These are phyloP conservation scores for Globisporangium cylindrosporum DNA, from an alignment of 352 stramenopile species.

Conservation along the genomic window DNA sequence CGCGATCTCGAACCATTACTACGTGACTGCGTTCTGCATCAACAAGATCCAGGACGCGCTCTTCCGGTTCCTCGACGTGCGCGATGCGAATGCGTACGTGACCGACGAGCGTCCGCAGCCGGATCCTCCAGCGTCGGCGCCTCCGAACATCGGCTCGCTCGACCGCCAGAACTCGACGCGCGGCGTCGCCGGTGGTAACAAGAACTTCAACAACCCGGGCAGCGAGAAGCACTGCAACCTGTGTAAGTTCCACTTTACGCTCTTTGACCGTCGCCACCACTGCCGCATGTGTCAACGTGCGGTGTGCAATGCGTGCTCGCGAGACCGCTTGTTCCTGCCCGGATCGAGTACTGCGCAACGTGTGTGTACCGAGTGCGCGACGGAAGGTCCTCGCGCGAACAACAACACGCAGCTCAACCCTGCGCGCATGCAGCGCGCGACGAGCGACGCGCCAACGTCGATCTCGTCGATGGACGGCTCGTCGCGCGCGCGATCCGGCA, in stretches of 20 bases:
- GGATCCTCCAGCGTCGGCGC: slow-evolving; percentile 54
- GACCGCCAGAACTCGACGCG: slow-evolving; percentile 55
- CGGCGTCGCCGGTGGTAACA: slow-evolving; percentile 23
- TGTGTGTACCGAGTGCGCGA: slow-evolving; percentile 87
- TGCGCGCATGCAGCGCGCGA: slow-evolving; percentile 50
- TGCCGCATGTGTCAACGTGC: slow-evolving; percentile 88
- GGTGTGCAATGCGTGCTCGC: slow-evolving; percentile 86
- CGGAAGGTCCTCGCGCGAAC: slow-evolving; percentile 68
- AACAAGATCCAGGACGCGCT: slow-evolving; percentile 86
- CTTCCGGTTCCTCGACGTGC: slow-evolving; percentile 79
- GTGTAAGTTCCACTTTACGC: slow-evolving; percentile 88
- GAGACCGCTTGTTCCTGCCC: slow-evolving; percentile 79
- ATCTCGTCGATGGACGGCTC: slow-evolving; percentile 20
- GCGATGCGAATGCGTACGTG: slow-evolving; percentile 78
- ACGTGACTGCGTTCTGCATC: slow-evolving; percentile 87
- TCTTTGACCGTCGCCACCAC: slow-evolving; percentile 87
- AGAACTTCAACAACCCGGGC: slow-evolving; percentile 60
- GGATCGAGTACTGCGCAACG: slow-evolving; percentile 83
- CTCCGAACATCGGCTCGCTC: slow-evolving; percentile 34
- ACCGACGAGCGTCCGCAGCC: slow-evolving; percentile 66
- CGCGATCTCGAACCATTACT: slow-evolving; percentile 83
- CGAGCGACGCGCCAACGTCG: slow-evolving; percentile 51
- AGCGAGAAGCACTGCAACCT: slow-evolving; percentile 90
- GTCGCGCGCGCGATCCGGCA: slow-evolving; percentile 60
- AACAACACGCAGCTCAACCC: slow-evolving; percentile 37